These are phyloP conservation scores for Plantago major DNA, from an alignment of 257 asterid species.

Conservation along the genomic window DNA sequence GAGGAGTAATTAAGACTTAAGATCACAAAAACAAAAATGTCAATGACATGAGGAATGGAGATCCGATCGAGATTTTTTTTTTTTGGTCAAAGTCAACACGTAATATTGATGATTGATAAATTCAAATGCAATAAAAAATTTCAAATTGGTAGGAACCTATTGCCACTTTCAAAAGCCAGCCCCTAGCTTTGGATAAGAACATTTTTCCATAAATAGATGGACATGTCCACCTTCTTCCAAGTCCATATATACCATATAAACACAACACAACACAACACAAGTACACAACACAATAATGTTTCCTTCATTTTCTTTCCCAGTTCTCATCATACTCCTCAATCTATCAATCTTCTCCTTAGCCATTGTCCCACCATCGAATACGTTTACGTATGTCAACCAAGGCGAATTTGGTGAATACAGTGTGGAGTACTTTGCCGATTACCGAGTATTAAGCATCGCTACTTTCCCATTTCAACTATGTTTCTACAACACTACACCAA, in stretches of 20 bases:
- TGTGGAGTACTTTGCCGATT: constrained; percentile 24
- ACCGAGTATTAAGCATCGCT: constrained; percentile 12
- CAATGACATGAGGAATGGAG: no score
- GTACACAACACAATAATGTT: background rate
- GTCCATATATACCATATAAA: no score
- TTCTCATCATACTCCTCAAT: constrained; percentile 7
- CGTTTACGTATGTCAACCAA: constrained; percentile 25
- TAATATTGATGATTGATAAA: no score
- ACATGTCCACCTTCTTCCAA: no score
- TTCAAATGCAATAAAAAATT: no score
- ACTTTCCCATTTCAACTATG: constrained; percentile 24
- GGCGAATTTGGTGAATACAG: constrained; percentile 25
- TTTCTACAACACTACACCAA: constrained; percentile 30
- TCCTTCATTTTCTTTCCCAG: background rate
- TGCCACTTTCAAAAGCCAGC: background rate
- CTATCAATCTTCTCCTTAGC: constrained; percentile 19
- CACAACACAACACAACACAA: no score
- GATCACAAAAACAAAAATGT: no score
- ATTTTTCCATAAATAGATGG: constrained; percentile 3
- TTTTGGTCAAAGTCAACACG: no score
- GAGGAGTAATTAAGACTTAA: no score
- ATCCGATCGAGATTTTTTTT: no score
- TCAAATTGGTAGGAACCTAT: no score
- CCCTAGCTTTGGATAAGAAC: constrained; percentile 1
- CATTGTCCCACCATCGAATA: constrained; percentile 27